A percentile compares a stretch with the other conserved stretches of the same genome.
These are phyloP conservation scores for Crucibulum laeve DNA, from an alignment of 768 basidiomycete genomes.

Conservation along the genomic window DNA sequence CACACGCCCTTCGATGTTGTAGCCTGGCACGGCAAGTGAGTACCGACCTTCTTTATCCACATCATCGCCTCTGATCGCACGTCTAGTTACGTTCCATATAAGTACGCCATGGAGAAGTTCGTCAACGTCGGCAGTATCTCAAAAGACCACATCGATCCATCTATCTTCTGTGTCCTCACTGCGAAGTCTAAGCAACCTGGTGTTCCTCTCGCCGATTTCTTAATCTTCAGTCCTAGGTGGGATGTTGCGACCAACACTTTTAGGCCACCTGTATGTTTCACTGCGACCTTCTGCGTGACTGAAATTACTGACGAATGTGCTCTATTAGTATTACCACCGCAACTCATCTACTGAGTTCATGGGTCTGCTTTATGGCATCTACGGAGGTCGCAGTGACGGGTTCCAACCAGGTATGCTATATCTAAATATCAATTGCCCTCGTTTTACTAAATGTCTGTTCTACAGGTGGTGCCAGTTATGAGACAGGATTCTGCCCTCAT, in stretches of 20 bases:
- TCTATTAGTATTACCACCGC: conserved; percentile 56
- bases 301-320: not conserved
- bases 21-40: conserved; percentile 66
- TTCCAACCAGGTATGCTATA: conserved; percentile 47
- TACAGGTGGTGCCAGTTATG: conserved; percentile 51
- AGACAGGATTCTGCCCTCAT: conserved; percentile 62
- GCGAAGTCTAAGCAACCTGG: conserved; percentile 57
- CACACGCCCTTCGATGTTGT: conserved; percentile 74
- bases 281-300: not conserved
- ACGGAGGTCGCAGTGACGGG: conserved; percentile 58
- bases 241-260: conserved; percentile 57
- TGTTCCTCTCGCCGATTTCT: conserved; percentile 57
- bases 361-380: conserved; percentile 59
- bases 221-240: conserved; percentile 64
- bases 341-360: conserved; percentile 62
- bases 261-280: conserved; percentile 46
- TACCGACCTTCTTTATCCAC: conserved; percentile 1
- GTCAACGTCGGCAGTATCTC: conserved; percentile 59
- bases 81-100: conserved; percentile 58
- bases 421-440: not conserved
- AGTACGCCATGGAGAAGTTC: conserved; percentile 64
- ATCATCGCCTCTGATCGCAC: not conserved
- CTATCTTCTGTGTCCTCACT: conserved; percentile 65
- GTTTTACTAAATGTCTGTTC: not conserved
- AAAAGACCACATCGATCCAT: conserved; percentile 68